Base-by-base conservation (phyloP, 2,329 filamentous ascomycete genomes). In the Aspergillus sp. region DNA sequence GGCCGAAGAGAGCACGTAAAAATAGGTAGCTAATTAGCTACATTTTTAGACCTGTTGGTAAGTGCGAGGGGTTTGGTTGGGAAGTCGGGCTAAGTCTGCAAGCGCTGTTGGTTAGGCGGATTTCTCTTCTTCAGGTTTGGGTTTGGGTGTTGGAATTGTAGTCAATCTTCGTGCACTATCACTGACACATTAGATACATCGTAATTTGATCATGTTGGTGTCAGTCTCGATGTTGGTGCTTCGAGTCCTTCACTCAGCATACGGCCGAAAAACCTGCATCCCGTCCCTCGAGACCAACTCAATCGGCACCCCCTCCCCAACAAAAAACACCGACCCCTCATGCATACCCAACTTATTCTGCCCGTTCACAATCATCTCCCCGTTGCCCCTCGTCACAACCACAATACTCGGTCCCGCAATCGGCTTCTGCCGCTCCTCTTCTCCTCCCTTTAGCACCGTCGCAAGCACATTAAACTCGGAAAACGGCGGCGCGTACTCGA, bases 401-500 rank as follows among this genome's bases (percentile, higher is more conserved):
- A 89, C 72, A 30, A 91, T 82, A 57, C 85, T 86, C 0, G 89
- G 88, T 0, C 89, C 90, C 0, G 82, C 79, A 22, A 88, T 77
- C 2, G 80, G 77, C 49, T 75, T 76, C 17, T 90, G 76, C 6
- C 76, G 80, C 67, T 93, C 90, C 43, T 76, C 83, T 68, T 91
- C 87, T 0, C 84, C 85, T 0, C 75, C 74, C 3, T 72, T 74
- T n/a, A 93, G 69, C 22, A 82, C 81, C 2, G 84, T 87, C 52
- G 83, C 80, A 11, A 92, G 76, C 78, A 93, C 85, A 67, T 87
- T 85, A 70, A 93, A 93, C 75, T 93, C 90, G 68, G 85, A 87
- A 74, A 91, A 83, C 0, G 89, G 88, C 5, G 90, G 89, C 9
- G 80, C 81, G 70, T 90, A 91, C 1, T 88, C 77, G 54, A 82